Conservation (phyloP, 352 stramenopile species). For the Pythium grandisporangium region DNA sequence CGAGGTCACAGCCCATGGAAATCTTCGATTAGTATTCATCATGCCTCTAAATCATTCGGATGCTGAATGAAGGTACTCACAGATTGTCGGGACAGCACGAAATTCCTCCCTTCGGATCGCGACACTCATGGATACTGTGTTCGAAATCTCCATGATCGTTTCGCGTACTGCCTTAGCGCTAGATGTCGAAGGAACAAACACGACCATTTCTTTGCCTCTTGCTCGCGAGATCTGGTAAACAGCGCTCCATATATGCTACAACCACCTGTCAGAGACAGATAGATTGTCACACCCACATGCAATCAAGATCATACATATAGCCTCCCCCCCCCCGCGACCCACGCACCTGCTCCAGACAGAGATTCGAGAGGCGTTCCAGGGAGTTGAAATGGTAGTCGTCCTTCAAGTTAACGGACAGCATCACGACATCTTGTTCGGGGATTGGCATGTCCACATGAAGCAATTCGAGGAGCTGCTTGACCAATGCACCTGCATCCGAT, state of each 20-base stretch:
- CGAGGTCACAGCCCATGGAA: no score
- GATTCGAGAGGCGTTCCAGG: slow-evolving; percentile 16
- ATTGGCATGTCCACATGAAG: no score
- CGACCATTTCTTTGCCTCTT: slow-evolving; percentile 14
- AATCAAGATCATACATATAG: no score
- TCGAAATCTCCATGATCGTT: slow-evolving; percentile 5
- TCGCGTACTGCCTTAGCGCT: slow-evolving; percentile 1
- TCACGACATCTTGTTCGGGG: no score
- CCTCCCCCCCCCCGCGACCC: no score
- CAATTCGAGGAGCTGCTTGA: no score
- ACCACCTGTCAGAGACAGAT: background rate
- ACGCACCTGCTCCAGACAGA: slow-evolving; percentile 17
- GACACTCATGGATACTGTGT: slow-evolving; percentile 2
- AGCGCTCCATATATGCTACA: slow-evolving; percentile 11
- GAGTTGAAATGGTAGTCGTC: slow-evolving; percentile 19
- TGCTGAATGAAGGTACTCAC: background rate
- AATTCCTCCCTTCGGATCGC: slow-evolving; percentile 4
- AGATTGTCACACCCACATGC: background rate
- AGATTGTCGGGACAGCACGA: slow-evolving; percentile 7
- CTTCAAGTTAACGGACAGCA: slow-evolving; percentile 8
- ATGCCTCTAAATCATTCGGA: background rate
- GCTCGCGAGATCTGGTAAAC: slow-evolving; percentile 3
- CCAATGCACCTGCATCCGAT: no score
- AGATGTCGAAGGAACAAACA: slow-evolving; percentile 8
- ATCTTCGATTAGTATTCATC: background rate